Conservation (phyloP, 2,329 filamentous ascomycete genomes). For the Zasmidium cellare region DNA sequence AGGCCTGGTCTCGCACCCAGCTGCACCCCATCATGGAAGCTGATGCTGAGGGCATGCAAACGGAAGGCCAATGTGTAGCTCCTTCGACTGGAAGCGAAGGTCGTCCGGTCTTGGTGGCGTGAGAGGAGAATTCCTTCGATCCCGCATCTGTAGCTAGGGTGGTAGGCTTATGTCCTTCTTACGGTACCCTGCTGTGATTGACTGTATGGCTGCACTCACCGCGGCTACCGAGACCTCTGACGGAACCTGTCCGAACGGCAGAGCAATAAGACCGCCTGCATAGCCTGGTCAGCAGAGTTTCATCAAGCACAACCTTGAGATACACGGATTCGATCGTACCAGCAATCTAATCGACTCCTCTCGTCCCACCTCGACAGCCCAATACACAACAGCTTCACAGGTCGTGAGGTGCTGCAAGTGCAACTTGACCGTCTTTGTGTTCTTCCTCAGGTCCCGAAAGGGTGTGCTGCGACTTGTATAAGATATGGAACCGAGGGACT, state of each 20-base stretch:
- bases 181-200: neutral
- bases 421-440: neutral
- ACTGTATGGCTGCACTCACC: neutral
- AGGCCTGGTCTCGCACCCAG: slow-evolving; percentile 9
- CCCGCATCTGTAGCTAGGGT: neutral
- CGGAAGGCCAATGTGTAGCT: neutral
- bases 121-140: neutral
- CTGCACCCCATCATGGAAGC: neutral
- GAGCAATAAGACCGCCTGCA: neutral
- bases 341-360: neutral
- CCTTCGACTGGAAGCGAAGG: neutral
- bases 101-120: neutral
- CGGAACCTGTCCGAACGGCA: neutral
- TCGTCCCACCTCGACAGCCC: neutral
- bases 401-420: neutral
- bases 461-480: neutral
- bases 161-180: neutral
- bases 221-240: neutral
- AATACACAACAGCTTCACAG: neutral
- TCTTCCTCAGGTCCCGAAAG: neutral
- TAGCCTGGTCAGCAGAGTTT: slow-evolving; percentile 5
- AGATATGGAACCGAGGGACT: neutral
- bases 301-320: neutral
- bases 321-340: neutral
- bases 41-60: neutral